Evolutionary conservation across 805 yeast genomes (phyloP).

Genomic region (Metschnikowia lachancei): DNA sequence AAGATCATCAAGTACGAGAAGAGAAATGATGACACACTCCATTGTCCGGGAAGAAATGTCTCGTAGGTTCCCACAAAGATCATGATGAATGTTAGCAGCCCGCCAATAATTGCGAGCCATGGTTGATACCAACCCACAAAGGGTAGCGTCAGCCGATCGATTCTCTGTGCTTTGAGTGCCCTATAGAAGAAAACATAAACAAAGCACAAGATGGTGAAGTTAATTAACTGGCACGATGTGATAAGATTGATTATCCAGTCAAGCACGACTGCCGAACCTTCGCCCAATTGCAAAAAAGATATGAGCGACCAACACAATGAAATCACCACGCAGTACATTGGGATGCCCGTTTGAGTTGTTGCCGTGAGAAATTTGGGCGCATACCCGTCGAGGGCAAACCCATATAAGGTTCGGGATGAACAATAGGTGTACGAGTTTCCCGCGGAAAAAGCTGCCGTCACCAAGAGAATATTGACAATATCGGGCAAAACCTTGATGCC

Average conservation of each 20-base stretch:
- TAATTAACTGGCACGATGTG: slow-evolving; percentile 29
- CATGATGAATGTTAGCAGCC: slow-evolving; percentile 17
- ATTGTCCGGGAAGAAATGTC: slow-evolving; percentile 16
- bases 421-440: slow-evolving; percentile 77
- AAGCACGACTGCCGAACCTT: slow-evolving; percentile 26
- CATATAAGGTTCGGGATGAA: slow-evolving; percentile 72
- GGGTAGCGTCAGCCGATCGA: slow-evolving; percentile 17
- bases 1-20: slow-evolving; percentile 22
- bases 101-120: slow-evolving; percentile 27
- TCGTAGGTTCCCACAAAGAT: slow-evolving; percentile 19
- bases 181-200: slow-evolving; percentile 18
- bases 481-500: slow-evolving; percentile 65
- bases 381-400: slow-evolving; percentile 67
- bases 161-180: slow-evolving; percentile 21
- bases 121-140: slow-evolving; percentile 24
- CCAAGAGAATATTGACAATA: slow-evolving; percentile 72
- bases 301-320: slow-evolving; percentile 55
- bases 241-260: slow-evolving; percentile 35
- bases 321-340: slow-evolving; percentile 43
- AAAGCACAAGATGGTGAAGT: slow-evolving; percentile 29
- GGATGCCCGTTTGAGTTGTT: slow-evolving; percentile 47
- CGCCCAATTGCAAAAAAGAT: slow-evolving; percentile 58
- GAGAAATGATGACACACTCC: slow-evolving; percentile 17
- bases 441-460: slow-evolving; percentile 77
- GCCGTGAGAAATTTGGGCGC: slow-evolving; percentile 68